Evolutionary conservation across 345 rosid genomes (phyloP).

Genomic region (Turnera subulata): DNA sequence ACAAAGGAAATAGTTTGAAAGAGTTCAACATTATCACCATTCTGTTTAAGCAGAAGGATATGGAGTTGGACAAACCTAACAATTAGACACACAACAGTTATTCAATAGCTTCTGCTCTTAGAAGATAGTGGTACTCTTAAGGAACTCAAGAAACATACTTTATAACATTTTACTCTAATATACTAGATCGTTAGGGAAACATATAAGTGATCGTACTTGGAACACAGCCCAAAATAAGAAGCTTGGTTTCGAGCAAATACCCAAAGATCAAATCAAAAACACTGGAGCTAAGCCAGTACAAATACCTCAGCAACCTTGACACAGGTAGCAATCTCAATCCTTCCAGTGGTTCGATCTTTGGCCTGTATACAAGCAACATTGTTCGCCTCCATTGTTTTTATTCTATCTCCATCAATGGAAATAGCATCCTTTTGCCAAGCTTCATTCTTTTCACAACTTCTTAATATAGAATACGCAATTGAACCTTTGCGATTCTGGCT

Average conservation of each 20-base stretch:
- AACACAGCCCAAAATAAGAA: neutral
- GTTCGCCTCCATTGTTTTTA: constrained; percentile 63
- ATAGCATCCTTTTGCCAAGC: constrained; percentile 38
- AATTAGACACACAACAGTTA: neutral
- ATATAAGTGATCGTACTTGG: too few species aligned
- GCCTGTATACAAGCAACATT: constrained; percentile 84
- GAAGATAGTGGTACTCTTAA: too few species aligned
- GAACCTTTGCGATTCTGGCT: constrained; percentile 57
- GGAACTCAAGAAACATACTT: too few species aligned
- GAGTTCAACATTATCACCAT: too few species aligned
- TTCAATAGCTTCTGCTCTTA: too few species aligned
- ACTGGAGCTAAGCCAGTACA: neutral
- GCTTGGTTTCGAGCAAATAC: too few species aligned
- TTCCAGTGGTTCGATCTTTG: constrained; percentile 75
- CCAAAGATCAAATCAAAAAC: neutral
- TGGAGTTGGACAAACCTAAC: neutral
- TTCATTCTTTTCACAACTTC: constrained; percentile 49
- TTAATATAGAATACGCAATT: constrained; percentile 60
- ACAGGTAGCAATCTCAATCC: constrained; percentile 82
- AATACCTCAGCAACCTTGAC: constrained; percentile 87
- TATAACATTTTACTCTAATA: too few species aligned
- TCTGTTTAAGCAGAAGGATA: too few species aligned
- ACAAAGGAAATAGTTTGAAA: too few species aligned
- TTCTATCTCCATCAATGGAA: constrained; percentile 55
- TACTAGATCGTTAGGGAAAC: too few species aligned